These are phyloP conservation scores for Suillus cothurnatus DNA, from an alignment of 768 basidiomycete genomes.

Conservation along the genomic window DNA sequence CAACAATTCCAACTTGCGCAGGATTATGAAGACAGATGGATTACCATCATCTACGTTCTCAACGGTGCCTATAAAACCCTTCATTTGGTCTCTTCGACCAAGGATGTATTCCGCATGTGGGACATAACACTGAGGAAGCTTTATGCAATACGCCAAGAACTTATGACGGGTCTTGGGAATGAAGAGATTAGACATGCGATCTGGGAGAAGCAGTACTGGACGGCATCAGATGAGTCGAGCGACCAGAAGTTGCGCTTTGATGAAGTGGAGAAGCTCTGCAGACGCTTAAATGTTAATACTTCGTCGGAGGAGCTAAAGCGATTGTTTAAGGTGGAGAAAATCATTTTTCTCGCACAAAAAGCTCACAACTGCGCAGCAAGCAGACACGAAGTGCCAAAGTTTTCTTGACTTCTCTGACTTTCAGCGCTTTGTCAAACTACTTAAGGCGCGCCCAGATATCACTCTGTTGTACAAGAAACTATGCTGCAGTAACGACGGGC, in stretches of 20 bases:
- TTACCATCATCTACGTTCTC: constrained; percentile 82
- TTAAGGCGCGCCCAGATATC: constrained; percentile 86
- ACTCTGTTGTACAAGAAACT: constrained; percentile 60
- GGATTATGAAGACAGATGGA: constrained; percentile 72
- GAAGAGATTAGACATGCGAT: constrained; percentile 63
- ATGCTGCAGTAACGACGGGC: constrained; percentile 31
- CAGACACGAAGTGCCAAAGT: constrained; percentile 55
- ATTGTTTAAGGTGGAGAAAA: constrained; percentile 54
- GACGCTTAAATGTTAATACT: constrained; percentile 66
- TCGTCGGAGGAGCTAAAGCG: constrained; percentile 52
- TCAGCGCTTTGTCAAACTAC: constrained; percentile 75
- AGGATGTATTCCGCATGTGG: constrained; percentile 64
- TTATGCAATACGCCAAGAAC: constrained; percentile 63
- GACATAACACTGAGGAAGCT: constrained; percentile 65
- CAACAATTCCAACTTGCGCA: constrained; percentile 65
- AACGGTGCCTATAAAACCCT: constrained; percentile 82
- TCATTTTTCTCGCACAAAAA: not conserved
- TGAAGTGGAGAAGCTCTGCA: constrained; percentile 73
- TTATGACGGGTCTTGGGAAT: constrained; percentile 69
- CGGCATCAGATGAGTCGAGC: constrained; percentile 60
- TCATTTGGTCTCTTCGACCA: constrained; percentile 76
- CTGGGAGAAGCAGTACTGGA: constrained; percentile 87
- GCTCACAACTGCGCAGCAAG: constrained; percentile 47
- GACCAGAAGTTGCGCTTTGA: constrained; percentile 69
- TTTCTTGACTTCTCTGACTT: constrained; percentile 81